Evolutionary conservation across 768 basidiomycete genomes (phyloP), one percentile per base, ranked within the genome.

Genomic region (Lactarius psammicola): DNA sequence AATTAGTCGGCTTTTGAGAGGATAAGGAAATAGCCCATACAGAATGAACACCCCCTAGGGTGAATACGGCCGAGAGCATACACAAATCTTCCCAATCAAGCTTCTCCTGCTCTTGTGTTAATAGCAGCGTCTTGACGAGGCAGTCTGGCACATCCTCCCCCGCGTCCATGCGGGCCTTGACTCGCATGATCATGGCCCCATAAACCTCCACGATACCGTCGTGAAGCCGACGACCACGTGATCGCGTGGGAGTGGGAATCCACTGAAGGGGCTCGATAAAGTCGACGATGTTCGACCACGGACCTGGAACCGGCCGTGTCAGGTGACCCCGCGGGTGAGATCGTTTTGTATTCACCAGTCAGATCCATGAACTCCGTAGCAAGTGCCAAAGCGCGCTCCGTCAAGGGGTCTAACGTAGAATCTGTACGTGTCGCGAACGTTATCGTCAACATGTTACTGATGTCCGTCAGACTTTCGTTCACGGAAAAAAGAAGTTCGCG

Each of bases 401-500:
- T 79, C 5, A 80, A 71, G 0, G 80, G 78, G 55, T 82, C 75
- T 18, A 73, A 65, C 20, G 77, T 76, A 30, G 74, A 71, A 59
- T 77, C 77, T 0, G 80, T 81, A 11, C 81, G 80, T 20, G 72
- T 78, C 1, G 77, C 81, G 65, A 81, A 82, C 55, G 75, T 73
- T 51, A 81, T 75, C 0, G 75, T 77, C 13, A 82, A 73, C 79
- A 82, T 83, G 68, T 81, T 81, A 72, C 80, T 81, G 40, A 7
- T 53, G 18, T 13, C 3, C 42, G 53, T 68, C 18, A 72, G 68
- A 53, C 18, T 23, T 40, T 34, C 33, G 5, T 42, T 4, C 3
- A 6, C 23, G 1, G 5, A 30, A 55, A 17, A 53, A 13, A 36
- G 28, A 31, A 9, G 18, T 20, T 30, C 18, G 40, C 13, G 1